A percentile compares a stretch with the other conserved stretches of the same genome.
phyloP scores from a whole-genome alignment of 805 yeast species.

The Millerago galiae region DNA sequence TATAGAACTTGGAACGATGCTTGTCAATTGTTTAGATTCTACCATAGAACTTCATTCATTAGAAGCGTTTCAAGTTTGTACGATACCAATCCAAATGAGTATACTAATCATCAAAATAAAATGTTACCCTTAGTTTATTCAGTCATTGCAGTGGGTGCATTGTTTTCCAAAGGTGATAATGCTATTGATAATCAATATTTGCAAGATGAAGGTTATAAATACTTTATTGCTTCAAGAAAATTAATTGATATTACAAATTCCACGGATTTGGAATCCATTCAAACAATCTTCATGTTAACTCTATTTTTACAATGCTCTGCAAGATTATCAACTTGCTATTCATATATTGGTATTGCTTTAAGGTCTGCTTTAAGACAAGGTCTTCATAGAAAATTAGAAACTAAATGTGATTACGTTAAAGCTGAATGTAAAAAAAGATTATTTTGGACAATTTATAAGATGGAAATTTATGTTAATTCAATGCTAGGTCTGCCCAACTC shows the following conservation, averaged over 20 bases:
- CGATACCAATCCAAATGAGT: conserved; percentile 69
- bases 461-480: conserved; percentile 88
- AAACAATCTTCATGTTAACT: conserved; percentile 80
- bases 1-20: conserved; percentile 82
- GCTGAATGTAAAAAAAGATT: conserved; percentile 79
- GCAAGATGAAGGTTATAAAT: conserved; percentile 67
- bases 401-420: conserved; percentile 56
- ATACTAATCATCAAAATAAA: conserved; percentile 70
- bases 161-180: conserved; percentile 45
- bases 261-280: conserved; percentile 75
- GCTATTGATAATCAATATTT: conserved; percentile 28
- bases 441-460: conserved; percentile 83
- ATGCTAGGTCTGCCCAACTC: conserved; percentile 79
- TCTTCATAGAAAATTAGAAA: conserved; percentile 55
- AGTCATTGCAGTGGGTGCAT: conserved; percentile 79
- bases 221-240: conserved; percentile 80
- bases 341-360: conserved; percentile 85
- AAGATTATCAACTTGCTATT: conserved; percentile 80
- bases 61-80: conserved; percentile 71
- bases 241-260: conserved; percentile 84
- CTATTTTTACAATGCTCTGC: conserved; percentile 88
- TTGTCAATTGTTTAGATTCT: conserved; percentile 76
- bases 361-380: conserved; percentile 85
- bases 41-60: conserved; percentile 78
- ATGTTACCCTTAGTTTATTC: conserved; percentile 80